Conservation (phyloP, 306 rosid genomes). For the Senna siamea region DNA sequence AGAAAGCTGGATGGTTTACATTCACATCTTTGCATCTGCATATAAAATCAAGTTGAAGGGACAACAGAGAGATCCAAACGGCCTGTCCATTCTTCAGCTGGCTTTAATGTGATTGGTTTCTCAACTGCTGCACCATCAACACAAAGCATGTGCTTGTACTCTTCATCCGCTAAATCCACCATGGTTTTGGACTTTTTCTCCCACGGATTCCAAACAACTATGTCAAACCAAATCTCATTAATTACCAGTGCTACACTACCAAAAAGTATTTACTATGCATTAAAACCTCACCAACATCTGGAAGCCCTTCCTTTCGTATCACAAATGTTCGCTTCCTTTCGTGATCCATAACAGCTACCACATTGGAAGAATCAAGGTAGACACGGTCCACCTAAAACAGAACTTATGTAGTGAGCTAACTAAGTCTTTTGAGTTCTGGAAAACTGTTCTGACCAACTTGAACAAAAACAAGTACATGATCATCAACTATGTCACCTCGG, state of each 20-base stretch:
- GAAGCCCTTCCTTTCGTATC: conserved; percentile 77
- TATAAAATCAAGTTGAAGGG: conserved; percentile 52
- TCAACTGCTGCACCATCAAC: conserved; percentile 85
- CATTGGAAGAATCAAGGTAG: conserved; percentile 58
- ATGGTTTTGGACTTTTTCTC: conserved; percentile 68
- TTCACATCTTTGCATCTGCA: conserved; percentile 20
- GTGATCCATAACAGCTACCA: conserved; percentile 81
- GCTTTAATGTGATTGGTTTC: conserved; percentile 72
- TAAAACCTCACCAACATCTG: conserved; percentile 69
- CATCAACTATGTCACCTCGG: conserved; percentile 60
- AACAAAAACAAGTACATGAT: neutral
- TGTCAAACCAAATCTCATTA: conserved; percentile 22
- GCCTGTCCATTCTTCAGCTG: conserved; percentile 89
- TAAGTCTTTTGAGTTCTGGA: neutral
- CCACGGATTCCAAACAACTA: conserved; percentile 99
- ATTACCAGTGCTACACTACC: no score
- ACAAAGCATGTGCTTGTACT: conserved; percentile 84
- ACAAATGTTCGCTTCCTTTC: conserved; percentile 73
- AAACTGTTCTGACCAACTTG: neutral
- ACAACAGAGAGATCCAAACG: conserved; percentile 72
- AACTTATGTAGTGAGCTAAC: neutral
- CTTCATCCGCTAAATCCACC: conserved; percentile 83
- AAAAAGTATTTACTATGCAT: neutral
- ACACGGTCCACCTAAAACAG: conserved; percentile 78
- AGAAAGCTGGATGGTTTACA: conserved; percentile 37